Evolutionary conservation across 805 yeast species (phyloP), one percentile per base, ranked within the genome.

Genomic region (Saturnispora ahearnii): DNA sequence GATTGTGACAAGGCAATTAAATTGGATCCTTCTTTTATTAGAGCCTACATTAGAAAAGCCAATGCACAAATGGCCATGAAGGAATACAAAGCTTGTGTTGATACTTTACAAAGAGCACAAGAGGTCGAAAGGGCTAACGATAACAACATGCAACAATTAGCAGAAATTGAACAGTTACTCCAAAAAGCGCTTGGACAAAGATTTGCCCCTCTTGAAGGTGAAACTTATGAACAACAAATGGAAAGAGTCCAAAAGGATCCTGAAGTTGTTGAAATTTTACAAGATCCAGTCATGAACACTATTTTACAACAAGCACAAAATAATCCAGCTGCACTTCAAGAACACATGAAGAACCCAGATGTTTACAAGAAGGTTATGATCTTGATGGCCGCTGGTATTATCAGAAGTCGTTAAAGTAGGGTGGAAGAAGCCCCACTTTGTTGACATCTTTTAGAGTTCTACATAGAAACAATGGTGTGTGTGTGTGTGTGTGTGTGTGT

Each of bases 31-130:
- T 69, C 73, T 21, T 93, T 93, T 68, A 75, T 91, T 62, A 86
- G 96, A 72, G 99, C 98, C 3, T 93, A 90, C 67, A 86, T 93
- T 57, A 84, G 99, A 73, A 93, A 93, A 74, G 98, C 99, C 36
- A 87, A 82, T 57, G 96, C 96, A 18, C 88, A 84, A 72, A 77
- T 89, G 63, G 90, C 95, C 36, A 84, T 88, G 78, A 85, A 84
- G 67, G 96, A 93, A 64, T 91, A 78, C 71, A 73, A 86, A 47
- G 77, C 79, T 59, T 87, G 90, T 54, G 73, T 87, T 62, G 95
- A 87, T 60, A 87, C 96, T 12, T 74, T 93, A 57, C 81, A 81
- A 47, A 74, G 62, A 13, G 99, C 96, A 8, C 82, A 91, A 60
- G 78, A 76, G 31, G 78, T 81, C 62, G 98, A 90, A 68, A 60